Evolutionary conservation across 208 protist species (phyloP).

Genomic region (Trypanosomatidae sp.): DNA sequence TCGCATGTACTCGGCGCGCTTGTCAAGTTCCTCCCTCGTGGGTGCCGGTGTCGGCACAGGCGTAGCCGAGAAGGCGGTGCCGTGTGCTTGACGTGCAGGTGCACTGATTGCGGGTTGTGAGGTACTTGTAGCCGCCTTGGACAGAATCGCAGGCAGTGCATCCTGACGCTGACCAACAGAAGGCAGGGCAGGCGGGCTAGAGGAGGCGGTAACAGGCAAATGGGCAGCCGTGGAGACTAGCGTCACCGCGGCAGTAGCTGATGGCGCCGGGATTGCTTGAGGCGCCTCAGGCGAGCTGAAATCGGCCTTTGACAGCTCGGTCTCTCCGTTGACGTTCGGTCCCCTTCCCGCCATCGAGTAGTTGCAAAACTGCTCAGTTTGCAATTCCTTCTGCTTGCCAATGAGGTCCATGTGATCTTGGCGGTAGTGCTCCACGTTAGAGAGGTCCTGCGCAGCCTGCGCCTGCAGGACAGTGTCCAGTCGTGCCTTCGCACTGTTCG

Average conservation of each 20-base stretch:
- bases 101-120: background rate
- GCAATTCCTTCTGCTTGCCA: constrained; percentile 52
- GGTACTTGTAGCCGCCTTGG: background rate
- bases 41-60: constrained; percentile 13
- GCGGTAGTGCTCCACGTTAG: constrained; percentile 23
- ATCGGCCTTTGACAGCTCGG: constrained; percentile 2
- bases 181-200: background rate
- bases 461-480: constrained; percentile 67
- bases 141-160: constrained; percentile 20
- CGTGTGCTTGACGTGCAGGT: background rate
- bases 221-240: constrained; percentile 4
- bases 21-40: constrained; percentile 73
- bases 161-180: constrained; percentile 17
- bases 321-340: constrained; percentile 38
- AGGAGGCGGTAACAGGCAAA: background rate
- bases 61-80: background rate
- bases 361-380: constrained; percentile 47
- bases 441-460: constrained; percentile 13
- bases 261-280: background rate
- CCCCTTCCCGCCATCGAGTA: constrained; percentile 43
- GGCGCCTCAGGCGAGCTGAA: constrained; percentile 16
- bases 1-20: constrained; percentile 73
- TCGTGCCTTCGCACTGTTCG: constrained; percentile 68
- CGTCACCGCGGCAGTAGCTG: constrained; percentile 10
- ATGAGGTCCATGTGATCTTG: constrained; percentile 37